A percentile compares a stretch with the other conserved stretches of the same genome.
Evolutionary conservation across 805 yeast species (phyloP).

Genomic region (Peterozyma toletana): DNA sequence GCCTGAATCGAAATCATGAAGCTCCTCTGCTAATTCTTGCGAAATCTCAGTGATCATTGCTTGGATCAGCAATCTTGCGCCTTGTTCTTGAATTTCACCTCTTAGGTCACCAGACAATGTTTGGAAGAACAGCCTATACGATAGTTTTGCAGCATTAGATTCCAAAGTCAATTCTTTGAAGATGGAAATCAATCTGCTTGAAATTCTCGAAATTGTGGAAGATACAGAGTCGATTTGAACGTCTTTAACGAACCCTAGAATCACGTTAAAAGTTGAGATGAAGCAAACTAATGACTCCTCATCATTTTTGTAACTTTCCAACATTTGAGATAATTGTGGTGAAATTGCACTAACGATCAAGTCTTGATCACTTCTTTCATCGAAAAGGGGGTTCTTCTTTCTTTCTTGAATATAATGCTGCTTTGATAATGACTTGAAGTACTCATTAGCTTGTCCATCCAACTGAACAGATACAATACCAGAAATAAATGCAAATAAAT

Average conservation of each 20-base stretch:
- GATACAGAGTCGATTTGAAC: background rate
- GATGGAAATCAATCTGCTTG: background rate
- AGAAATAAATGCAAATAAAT: constrained; percentile 29
- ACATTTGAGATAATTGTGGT: constrained; percentile 11
- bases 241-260: constrained; percentile 18
- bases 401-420: constrained; percentile 6
- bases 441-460: constrained; percentile 15
- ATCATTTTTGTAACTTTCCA: constrained; percentile 17
- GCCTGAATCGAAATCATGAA: constrained; percentile 3
- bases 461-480: constrained; percentile 29
- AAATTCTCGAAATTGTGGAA: background rate
- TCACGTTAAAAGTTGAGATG: constrained; percentile 18
- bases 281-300: constrained; percentile 17
- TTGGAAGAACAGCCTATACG: background rate
- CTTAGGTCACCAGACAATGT: background rate
- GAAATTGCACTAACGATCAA: constrained; percentile 12
- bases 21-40: constrained; percentile 8
- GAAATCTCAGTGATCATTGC: constrained; percentile 8
- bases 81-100: background rate
- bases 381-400: constrained; percentile 1
- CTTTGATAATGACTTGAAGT: constrained; percentile 9
- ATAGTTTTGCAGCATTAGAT: background rate
- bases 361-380: constrained; percentile 4
- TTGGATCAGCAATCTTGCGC: constrained; percentile 6
- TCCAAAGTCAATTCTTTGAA: background rate